A percentile compares a stretch with the other conserved stretches of the same genome.
Evolutionary conservation across 345 rosid genomes (phyloP).

Genomic region (Nasturtium officinale): DNA sequence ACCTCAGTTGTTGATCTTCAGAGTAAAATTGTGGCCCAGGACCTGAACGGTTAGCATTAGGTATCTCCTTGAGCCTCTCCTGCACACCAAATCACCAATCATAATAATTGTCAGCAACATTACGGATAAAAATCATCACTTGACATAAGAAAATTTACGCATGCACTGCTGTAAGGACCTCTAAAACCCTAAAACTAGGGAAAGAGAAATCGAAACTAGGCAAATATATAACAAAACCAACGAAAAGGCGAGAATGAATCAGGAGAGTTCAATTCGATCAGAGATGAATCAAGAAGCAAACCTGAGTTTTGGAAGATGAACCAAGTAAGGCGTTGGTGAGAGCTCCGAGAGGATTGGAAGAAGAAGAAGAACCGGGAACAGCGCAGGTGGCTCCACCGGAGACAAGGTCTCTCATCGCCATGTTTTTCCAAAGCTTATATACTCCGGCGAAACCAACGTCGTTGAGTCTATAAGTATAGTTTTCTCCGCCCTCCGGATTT

Average conservation of each 20-base stretch:
- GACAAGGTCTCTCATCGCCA: constrained; percentile 99
- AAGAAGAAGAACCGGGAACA: constrained; percentile 88
- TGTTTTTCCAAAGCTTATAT: constrained; percentile 22
- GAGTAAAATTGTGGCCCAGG: constrained; percentile 58
- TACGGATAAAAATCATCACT: neutral
- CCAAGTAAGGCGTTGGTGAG: constrained; percentile 90
- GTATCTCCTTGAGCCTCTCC: constrained; percentile 90
- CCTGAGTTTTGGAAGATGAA: constrained; percentile 94
- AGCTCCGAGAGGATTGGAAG: constrained; percentile 91
- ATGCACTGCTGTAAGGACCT: neutral
- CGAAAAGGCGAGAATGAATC: neutral
- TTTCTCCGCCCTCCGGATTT: constrained; percentile 3
- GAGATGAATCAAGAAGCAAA: constrained; percentile 21
- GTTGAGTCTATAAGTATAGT: neutral
- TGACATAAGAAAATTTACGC: neutral
- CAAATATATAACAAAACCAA: neutral
- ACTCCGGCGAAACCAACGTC: constrained; percentile 23
- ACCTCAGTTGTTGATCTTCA: constrained; percentile 51
- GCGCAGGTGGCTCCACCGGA: constrained; percentile 95
- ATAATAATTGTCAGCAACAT: neutral
- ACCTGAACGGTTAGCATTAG: constrained; percentile 53
- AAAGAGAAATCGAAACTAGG: neutral
- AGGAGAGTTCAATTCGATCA: neutral
- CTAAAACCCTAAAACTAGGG: neutral
- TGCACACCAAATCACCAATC: constrained; percentile 43